Evolutionary conservation across 108 stramenopile genomes (phyloP), one percentile per base, ranked within the genome.

Genomic region (Cyclotella cryptica): DNA sequence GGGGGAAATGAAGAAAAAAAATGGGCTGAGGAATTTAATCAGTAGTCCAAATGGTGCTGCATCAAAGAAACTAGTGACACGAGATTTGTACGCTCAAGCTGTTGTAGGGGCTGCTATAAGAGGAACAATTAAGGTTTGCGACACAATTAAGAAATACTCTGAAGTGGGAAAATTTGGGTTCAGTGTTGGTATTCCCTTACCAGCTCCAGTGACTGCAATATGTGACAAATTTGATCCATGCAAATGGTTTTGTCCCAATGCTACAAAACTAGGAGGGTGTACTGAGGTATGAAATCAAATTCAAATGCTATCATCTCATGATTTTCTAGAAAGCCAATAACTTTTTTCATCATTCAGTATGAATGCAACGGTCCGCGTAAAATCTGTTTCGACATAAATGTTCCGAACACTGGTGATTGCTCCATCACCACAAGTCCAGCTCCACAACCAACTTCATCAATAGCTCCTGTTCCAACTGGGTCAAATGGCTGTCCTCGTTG

Each of bases 331-430:
- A n/a, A 29, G 24, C 19, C 22, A 35, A 35, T 9, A 15, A 27
- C 26, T 59, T 26, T 59, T 26, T 59, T 3, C 13, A 4, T 22
- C 13, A 6, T 29, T 29, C 30, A 18, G 52, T 76, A 69, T 63
- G 51, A 41, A 19, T 76, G 75, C 47, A 39, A 18, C 24, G 75
- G 67, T 17, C 52, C 57, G 6, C 0, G 28, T n/a, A 15, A 29
- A 18, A 77, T 77, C 18, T 58, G 68, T 24, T 39, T 66, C 17
- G 39, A 69, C 60, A 77, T 53, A 75, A 66, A 58, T 9, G 41
- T 77, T 29, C 77, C 77, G 21, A 35, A 77, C 42, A 40, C 57
- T 15, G 77, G 77, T 17, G 55, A 59, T 46, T 77, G 77, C 28
- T 71, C 55, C 18, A 43, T 28, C 29, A 17, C 30, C 29, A 17